Base-by-base conservation (phyloP, 1,284 basidiomycete genomes). In the Puccinia horiana region DNA sequence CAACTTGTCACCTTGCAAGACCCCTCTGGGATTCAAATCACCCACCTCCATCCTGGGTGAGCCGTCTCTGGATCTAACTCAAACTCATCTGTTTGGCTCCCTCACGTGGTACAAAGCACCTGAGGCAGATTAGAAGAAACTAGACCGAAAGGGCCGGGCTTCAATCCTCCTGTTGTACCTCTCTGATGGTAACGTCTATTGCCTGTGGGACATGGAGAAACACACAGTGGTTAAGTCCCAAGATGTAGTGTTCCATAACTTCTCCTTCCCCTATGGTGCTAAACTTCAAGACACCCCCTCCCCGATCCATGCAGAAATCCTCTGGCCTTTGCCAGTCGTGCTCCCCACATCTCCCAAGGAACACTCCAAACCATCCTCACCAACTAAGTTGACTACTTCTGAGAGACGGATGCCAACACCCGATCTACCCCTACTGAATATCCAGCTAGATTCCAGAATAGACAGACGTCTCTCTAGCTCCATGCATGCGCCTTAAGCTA, bases 1-100 rank as follows among this genome's bases (percentile, higher is more conserved):
- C n/a, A 58, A 58, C 56, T 58, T n/a, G 6, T 9, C n/a, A 11
- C 56, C 56, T 6, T n/a, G 14, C n/a, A n/a, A n/a, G 6, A 58
- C 56, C 6, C 56, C 56, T 2, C 4, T 8, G 4, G 56, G 56
- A 4, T 58, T 58, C 56, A 8, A n/a, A 20, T 26, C 5, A 11
- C 56, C 56, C 2, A 29, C 20, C n/a, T n/a, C 4, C 2, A 1
- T 75, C 12, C n/a, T 75, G 1, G 23, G 9, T n/a, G 11, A 47
- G 1, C 32, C 23, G 2, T 26, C 52, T 9, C 20, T 75, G 1
- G 16, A 37, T n/a, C 18, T 58, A 0, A 20, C 49, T 0, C 12
- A 56, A 9, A 14, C 20, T 16, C 73, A 75, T 20, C 73, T 29
- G 1, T 75, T 75, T 75, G 73, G 73, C 11, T 75, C 49, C n/a